Base-by-base conservation (phyloP, 352 stramenopile genomes). In the Pythium aristosporum region DNA sequence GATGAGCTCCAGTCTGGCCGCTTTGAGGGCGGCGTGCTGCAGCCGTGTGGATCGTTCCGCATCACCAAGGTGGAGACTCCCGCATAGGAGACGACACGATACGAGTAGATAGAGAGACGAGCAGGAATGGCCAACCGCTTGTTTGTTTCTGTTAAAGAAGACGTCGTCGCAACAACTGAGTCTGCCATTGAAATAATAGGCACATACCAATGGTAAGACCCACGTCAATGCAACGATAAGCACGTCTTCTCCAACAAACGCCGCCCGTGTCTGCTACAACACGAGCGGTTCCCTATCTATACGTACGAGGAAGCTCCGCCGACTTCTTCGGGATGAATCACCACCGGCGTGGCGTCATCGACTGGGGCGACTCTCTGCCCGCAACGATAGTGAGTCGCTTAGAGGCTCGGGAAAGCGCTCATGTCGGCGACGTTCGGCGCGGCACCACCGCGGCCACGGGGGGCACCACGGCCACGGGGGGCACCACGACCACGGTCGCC, bases 331-430 rank as follows among this genome's bases (percentile, higher is more conserved):
- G 61, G 60, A 73, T 73, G 66, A 66, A 43, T 34, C 47, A 58
- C 63, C 63, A 65, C 28, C 56, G 59, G 71, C 78, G 73, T 69
- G 77, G 68, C 50, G 50, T 70, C 75, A 78, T 74, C 73, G 53
- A 67, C 65, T 51, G 65, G 51, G 52, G 49, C 34, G 34, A 39
- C 34, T 39, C 34, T 50, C 62, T 59, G 62, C 62, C 53, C 34
- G 52, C 61, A 37, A 62, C 74, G 66, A 67, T 57, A 56, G 57
- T 66, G 58, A 41, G 49, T 56, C 61, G 66, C 53, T 82, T 92
- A 92, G 72, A 96, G 86, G 73, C 71, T 91, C 53, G 87, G 87
- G 77, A 96, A 96, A 61, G 87, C 85, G 62, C 73, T 82, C 74
- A 92, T 74, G 82, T 96, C 87, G 47, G 79, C 79, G 52, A 95